Conservation (phyloP, 257 asterid genomes). For the Datura wrightii region DNA sequence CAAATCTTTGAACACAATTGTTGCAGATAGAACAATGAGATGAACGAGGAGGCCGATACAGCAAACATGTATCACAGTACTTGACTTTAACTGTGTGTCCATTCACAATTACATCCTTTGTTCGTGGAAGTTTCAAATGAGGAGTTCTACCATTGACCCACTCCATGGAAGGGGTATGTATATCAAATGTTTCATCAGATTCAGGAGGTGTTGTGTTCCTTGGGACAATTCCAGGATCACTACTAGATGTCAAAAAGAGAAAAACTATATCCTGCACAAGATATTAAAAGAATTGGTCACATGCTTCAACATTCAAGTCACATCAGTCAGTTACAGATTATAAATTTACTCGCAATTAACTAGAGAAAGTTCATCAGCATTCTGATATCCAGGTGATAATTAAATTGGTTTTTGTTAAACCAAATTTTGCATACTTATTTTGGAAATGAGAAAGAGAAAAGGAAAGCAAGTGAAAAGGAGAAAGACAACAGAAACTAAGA, state of each 20-base stretch:
- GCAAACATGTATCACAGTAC: slow-evolving; percentile 85
- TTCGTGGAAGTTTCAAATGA: slow-evolving; percentile 70
- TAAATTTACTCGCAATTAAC: slow-evolving; percentile 1
- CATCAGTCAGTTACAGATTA: neutral
- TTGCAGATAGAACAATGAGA: slow-evolving; percentile 97
- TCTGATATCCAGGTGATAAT: neutral
- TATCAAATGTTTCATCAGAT: slow-evolving; percentile 50
- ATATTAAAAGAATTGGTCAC: slow-evolving; percentile 13
- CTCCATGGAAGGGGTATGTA: slow-evolving; percentile 80
- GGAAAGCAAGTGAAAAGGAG: neutral
- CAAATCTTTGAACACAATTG: slow-evolving; percentile 89
- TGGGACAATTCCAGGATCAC: slow-evolving; percentile 88
- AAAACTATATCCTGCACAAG: slow-evolving; percentile 69
- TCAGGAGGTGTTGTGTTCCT: slow-evolving; percentile 74
- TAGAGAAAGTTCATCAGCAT: neutral
- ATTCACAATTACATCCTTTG: slow-evolving; percentile 73
- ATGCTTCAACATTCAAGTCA: slow-evolving; percentile 2
- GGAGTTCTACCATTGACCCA: slow-evolving; percentile 87
- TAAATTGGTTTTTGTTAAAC: neutral
- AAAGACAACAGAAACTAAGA: neutral
- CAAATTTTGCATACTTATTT: neutral
- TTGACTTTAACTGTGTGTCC: slow-evolving; percentile 78
- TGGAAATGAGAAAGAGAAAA: slow-evolving; percentile 20
- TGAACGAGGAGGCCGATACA: slow-evolving; percentile 94
- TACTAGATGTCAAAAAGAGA: slow-evolving; percentile 74